Percentiles rank a stretch among this genome's conserved stretches.
Conservation (phyloP, 176 grass and related monocot species). For the Thalia dealbata region DNA sequence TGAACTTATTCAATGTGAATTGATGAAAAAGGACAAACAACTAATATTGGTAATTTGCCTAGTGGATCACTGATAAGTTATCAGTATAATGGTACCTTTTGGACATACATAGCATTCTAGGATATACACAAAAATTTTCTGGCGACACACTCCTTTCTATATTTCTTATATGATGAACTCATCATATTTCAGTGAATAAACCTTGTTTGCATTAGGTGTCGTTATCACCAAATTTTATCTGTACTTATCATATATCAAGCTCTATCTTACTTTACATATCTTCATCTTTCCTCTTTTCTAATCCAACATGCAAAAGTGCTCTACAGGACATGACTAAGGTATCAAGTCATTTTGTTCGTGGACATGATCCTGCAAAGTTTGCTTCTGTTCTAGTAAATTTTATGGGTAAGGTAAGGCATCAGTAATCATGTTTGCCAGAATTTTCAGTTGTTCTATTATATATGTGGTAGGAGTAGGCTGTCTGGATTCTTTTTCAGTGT, state of each 20-base stretch:
- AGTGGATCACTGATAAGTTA: neutral
- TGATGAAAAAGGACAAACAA: too few relatives aligned
- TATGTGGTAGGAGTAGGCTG: neutral
- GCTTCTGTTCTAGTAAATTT: slow-evolving; percentile 81
- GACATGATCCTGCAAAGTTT: slow-evolving; percentile 79
- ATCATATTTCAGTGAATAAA: neutral
- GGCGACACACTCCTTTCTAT: neutral
- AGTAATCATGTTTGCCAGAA: neutral
- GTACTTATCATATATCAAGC: neutral
- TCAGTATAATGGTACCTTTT: neutral
- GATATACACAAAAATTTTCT: neutral
- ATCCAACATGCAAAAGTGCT: slow-evolving; percentile 7
- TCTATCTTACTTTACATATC: neutral
- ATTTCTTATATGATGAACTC: neutral
- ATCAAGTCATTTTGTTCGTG: slow-evolving; percentile 89
- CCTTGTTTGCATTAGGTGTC: too few relatives aligned
- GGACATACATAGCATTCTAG: neutral
- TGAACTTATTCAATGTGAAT: too few relatives aligned
- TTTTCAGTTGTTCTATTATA: neutral
- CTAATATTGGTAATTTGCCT: too few relatives aligned
- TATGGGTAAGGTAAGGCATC: slow-evolving; percentile 81
- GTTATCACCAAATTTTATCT: too few relatives aligned
- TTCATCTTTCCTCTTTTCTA: neutral
- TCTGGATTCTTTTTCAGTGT: neutral
- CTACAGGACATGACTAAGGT: slow-evolving; percentile 93